Percentiles rank a stretch among this genome's conserved stretches.
Conservation (phyloP, 257 asterid genomes). For the Pogostemon cablin region DNA sequence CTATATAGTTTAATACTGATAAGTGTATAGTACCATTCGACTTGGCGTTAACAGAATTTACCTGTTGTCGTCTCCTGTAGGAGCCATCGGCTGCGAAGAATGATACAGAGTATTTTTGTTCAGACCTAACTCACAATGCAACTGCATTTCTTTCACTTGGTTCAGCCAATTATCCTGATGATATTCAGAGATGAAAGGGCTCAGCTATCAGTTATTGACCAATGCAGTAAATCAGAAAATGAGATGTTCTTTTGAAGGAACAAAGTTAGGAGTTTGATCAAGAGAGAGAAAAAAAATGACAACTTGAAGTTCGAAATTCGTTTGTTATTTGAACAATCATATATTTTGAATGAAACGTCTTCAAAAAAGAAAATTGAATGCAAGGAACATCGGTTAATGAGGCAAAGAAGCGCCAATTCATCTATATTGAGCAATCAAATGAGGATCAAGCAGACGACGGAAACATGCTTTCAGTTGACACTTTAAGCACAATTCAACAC, state of each 20-base stretch:
- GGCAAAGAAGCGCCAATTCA: neutral
- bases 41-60: neutral
- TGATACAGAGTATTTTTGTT: conserved; percentile 33
- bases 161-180: conserved; percentile 85
- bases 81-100: conserved; percentile 36
- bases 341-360: too few species aligned
- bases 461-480: neutral
- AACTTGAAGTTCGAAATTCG: neutral
- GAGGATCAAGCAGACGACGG: neutral
- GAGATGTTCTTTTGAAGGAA: neutral
- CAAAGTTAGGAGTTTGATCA: neutral
- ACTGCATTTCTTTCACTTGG: conserved; percentile 86
- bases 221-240: neutral
- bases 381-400: neutral
- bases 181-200: conserved; percentile 6
- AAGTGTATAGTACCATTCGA: too few species aligned
- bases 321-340: too few species aligned
- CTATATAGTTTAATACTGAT: too few species aligned
- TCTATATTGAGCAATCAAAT: neutral
- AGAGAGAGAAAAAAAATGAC: neutral
- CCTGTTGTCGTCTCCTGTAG: conserved; percentile 46
- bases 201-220: too few species aligned
- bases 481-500: conserved; percentile 23
- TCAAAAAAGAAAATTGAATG: neutral
- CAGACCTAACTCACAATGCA: conserved; percentile 79